Base-by-base conservation (phyloP, 208 protist species). In the Trichomonas gallinae region DNA sequence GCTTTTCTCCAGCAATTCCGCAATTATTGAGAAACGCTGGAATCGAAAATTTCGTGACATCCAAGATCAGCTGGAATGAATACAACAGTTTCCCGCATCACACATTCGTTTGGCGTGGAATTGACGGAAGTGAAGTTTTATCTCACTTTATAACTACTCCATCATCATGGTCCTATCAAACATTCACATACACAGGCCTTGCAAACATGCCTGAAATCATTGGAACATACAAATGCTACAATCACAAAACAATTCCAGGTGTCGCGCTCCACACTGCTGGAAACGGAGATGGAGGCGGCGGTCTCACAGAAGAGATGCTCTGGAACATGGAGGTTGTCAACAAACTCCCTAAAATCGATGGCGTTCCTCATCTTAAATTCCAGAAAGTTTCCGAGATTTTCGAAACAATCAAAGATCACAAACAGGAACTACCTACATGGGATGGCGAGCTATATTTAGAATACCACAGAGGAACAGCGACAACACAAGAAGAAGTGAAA, bases 201-300 rank as follows among this genome's bases (percentile, higher is more conserved):
- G 21, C n/a, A 21, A 83, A n/a, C 26, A 44, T 44, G 13, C 21
- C 26, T 17, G 96, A 96, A 72, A 13, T 96, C 3, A 45, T 96
- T 38, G 49, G n/a, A 72, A 72, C 96, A 36, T 82, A 44, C 17
- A 26, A 11, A 15, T 40, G 31, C 15, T 96, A 96, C 46, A 89
- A 89, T 8, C 26, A 83, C 1, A 36, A 83, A 13, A 44, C 36
- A 6, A 34, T 82, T 6, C 17, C 17, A 38, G 44, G 23, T 49
- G 23, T 34, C 3, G 48, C 49, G 15, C n/a, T 97, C 0, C 82
- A 93, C 13, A 72, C 49, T 42, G 96, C 85, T 63, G 96, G 96
- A 63, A 83, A 81, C 13, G 96, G 96, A 21, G 96, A 97, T 96
- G 96, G 96, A 6, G 96, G 96, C 23, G 96, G 96, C 26, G 96